Percentiles rank a stretch among this genome's conserved stretches.
Evolutionary conservation across 1,284 basidiomycete genomes (phyloP).

Genomic region (Naganishia sp.): DNA sequence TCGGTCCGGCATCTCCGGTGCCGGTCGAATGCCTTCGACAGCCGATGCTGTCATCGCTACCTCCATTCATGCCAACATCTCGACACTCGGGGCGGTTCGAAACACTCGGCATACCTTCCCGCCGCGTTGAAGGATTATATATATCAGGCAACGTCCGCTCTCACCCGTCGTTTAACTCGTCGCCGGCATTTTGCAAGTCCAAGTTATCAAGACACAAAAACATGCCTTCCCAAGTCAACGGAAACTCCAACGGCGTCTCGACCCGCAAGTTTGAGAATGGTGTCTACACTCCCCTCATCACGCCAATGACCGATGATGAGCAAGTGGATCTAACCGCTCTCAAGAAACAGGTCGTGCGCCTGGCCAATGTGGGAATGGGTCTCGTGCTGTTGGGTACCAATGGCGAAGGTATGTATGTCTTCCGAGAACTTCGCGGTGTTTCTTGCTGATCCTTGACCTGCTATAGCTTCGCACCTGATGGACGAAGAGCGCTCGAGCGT

Average conservation of each 20-base stretch:
- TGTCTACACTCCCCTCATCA: slow-evolving; percentile 56
- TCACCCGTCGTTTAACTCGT: too few species aligned
- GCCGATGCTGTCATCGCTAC: neutral
- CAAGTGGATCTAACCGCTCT: slow-evolving; percentile 52
- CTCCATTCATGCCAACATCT: too few species aligned
- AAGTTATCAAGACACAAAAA: neutral
- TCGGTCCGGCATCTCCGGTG: slow-evolving; percentile 1
- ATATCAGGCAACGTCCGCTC: too few species aligned
- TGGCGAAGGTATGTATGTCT: slow-evolving; percentile 54
- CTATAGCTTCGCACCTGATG: slow-evolving; percentile 63
- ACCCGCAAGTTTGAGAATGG: slow-evolving; percentile 40
- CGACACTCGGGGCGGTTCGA: too few species aligned
- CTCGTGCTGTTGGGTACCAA: slow-evolving; percentile 57
- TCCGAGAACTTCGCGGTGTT: neutral
- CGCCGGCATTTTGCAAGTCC: neutral
- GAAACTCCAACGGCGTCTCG: slow-evolving; percentile 1
- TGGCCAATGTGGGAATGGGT: slow-evolving; percentile 55
- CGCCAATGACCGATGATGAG: slow-evolving; percentile 53
- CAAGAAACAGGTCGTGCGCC: slow-evolving; percentile 53
- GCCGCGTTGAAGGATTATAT: too few species aligned
- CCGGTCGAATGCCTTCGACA: neutral
- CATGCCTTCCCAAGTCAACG: slow-evolving; percentile 24
- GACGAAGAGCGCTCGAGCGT: slow-evolving; percentile 66
- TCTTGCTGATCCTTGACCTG: neutral
- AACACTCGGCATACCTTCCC: too few species aligned